These are phyloP conservation scores for Thielaviopsis euricoi DNA, from an alignment of 2,329 filamentous ascomycete species.

Conservation along the genomic window DNA sequence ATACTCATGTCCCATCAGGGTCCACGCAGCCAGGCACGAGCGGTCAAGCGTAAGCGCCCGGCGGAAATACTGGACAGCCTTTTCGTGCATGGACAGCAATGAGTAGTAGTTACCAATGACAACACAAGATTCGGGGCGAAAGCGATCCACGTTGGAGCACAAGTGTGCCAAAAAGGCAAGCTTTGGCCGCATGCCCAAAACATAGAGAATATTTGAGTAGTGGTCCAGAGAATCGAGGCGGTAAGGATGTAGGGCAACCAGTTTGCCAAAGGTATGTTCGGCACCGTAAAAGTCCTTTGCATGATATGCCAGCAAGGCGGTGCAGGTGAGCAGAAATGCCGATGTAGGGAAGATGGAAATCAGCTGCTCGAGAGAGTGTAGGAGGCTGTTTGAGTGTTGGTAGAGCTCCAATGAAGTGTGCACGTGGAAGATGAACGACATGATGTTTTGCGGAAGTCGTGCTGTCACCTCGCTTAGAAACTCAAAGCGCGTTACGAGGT, in stretches of 20 bases:
- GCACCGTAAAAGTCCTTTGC: constrained; percentile 61
- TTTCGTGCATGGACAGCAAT: constrained; percentile 85
- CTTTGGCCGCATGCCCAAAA: constrained; percentile 74
- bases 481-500: constrained; percentile 61
- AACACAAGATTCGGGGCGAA: constrained; percentile 90
- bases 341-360: constrained; percentile 73
- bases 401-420: constrained; percentile 85
- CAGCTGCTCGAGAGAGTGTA: constrained; percentile 55
- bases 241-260: constrained; percentile 58
- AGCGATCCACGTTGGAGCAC: constrained; percentile 83
- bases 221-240: constrained; percentile 82
- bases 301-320: constrained; percentile 78
- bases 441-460: constrained; percentile 72
- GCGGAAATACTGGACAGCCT: constrained; percentile 94
- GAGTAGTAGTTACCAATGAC: constrained; percentile 97
- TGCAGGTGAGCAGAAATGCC: constrained; percentile 79
- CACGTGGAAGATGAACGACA: constrained; percentile 87
- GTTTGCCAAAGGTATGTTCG: constrained; percentile 55
- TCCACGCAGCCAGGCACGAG: constrained; percentile 88
- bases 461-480: constrained; percentile 61
- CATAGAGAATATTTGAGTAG: constrained; percentile 95
- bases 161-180: constrained; percentile 84
- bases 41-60: constrained; percentile 81
- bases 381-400: constrained; percentile 61
- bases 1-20: constrained; percentile 96